phyloP scores from a whole-genome alignment of 495 filamentous ascomycete genomes.

The Talaromyces nanjingensis region DNA sequence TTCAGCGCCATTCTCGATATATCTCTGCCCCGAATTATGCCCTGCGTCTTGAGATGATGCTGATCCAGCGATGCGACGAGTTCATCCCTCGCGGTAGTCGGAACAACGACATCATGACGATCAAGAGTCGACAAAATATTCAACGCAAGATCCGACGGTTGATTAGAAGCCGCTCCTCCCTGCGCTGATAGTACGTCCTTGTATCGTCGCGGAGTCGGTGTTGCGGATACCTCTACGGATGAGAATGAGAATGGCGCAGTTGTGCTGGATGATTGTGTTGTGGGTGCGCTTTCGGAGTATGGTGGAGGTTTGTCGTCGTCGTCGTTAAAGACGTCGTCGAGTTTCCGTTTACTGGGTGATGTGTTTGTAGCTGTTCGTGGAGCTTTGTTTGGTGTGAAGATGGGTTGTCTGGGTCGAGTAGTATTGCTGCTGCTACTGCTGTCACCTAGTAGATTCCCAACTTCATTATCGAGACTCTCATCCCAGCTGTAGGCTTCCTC shows the following conservation, averaged over 20 bases:
- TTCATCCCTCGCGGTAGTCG: constrained; percentile 29
- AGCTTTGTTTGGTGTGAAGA: constrained; percentile 40
- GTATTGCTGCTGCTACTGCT: background rate
- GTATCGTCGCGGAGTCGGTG: constrained; percentile 46
- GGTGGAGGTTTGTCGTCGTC: constrained; percentile 10
- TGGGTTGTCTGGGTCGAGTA: constrained; percentile 15
- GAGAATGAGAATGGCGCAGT: constrained; percentile 21
- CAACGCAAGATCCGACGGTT: constrained; percentile 42
- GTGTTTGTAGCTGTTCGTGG: constrained; percentile 34
- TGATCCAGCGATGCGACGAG: constrained; percentile 44
- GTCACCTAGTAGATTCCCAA: constrained; percentile 4
- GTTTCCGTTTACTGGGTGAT: constrained; percentile 49
- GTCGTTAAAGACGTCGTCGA: constrained; percentile 24
- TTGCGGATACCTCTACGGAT: constrained; percentile 30
- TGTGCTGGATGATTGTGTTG: constrained; percentile 8
- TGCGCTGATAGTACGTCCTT: constrained; percentile 24
- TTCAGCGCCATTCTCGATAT: constrained; percentile 53
- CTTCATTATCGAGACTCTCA: constrained; percentile 29
- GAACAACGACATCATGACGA: constrained; percentile 36
- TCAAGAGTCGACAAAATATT: constrained; percentile 47
- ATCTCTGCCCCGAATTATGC: constrained; percentile 56
- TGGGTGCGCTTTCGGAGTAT: background rate
- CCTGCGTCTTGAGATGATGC: constrained; percentile 48
- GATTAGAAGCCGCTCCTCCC: constrained; percentile 10
- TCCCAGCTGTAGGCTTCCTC: constrained; percentile 42